phyloP scores from a whole-genome alignment of 2,329 filamentous ascomycete species.

The Epichloe sibirici region DNA sequence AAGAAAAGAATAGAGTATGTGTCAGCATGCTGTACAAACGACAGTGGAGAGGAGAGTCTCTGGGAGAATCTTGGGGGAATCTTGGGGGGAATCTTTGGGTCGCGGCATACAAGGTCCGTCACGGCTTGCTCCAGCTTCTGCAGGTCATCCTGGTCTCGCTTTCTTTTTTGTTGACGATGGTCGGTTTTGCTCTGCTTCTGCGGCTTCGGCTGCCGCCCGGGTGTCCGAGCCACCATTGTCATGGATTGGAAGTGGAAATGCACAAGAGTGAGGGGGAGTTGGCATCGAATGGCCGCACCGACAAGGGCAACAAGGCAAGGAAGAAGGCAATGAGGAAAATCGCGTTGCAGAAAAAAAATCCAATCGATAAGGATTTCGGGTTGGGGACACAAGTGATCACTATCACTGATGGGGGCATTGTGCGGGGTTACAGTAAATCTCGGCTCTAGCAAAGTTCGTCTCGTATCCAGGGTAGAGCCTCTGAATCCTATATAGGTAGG shows the following conservation, averaged over 20 bases:
- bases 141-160: conserved; percentile 25
- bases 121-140: conserved; percentile 22
- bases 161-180: conserved; percentile 22
- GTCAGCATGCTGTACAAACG: not conserved
- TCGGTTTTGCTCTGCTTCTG: conserved; percentile 21
- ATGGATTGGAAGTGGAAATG: no score
- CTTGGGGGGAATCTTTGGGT: not conserved
- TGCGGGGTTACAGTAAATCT: no score
- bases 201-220: conserved; percentile 14
- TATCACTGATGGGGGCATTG: no score
- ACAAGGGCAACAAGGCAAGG: not conserved
- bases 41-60: not conserved
- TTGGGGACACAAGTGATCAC: no score
- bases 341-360: not conserved
- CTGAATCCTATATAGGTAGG: no score
- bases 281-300: not conserved
- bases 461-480: no score
- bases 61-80: not conserved
- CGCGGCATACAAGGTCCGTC: conserved; percentile 18
- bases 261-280: not conserved
- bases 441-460: no score
- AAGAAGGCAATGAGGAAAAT: not conserved
- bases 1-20: not conserved
- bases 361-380: conserved; percentile 2
- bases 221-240: conserved; percentile 18